These are phyloP conservation scores for Phaeosphaeriaceae sp. DNA, from an alignment of 2,329 filamentous ascomycete species.

Conservation along the genomic window DNA sequence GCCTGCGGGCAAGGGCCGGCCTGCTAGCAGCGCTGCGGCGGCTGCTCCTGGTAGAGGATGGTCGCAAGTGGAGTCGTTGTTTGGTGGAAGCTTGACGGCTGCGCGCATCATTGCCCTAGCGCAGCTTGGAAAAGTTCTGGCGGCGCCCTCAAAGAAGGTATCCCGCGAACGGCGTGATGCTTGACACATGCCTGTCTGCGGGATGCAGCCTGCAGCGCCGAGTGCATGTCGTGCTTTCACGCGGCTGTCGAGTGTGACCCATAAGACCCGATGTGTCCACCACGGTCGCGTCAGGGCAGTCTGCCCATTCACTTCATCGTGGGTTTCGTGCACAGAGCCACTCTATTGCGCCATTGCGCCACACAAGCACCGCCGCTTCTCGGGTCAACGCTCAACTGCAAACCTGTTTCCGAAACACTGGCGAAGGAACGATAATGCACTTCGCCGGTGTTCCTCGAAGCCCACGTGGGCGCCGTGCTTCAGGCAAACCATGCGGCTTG, in stretches of 20 bases:
- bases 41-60: conserved; percentile 18
- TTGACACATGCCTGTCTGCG: conserved; percentile 3
- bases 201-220: background rate
- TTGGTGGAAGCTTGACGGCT: background rate
- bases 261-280: background rate
- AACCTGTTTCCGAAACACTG: conserved; percentile 5
- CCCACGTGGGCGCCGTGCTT: background rate
- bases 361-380: conserved; percentile 2
- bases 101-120: conserved; percentile 18
- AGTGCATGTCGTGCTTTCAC: background rate
- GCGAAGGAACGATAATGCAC: conserved; percentile 8
- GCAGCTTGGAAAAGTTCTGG: background rate
- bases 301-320: background rate
- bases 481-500: background rate
- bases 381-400: background rate
- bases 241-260: background rate
- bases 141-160: conserved; percentile 28
- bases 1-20: conserved; percentile 30
- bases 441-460: conserved; percentile 2
- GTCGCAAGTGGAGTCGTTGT: conserved; percentile 12
- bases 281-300: background rate
- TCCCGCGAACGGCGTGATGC: conserved; percentile 32
- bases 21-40: conserved; percentile 13
- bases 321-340: background rate
- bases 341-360: conserved; percentile 1